Evolutionary conservation across 2,329 filamentous ascomycete genomes (phyloP).

Genomic region (Dryadomyces quercus-mongolicae): DNA sequence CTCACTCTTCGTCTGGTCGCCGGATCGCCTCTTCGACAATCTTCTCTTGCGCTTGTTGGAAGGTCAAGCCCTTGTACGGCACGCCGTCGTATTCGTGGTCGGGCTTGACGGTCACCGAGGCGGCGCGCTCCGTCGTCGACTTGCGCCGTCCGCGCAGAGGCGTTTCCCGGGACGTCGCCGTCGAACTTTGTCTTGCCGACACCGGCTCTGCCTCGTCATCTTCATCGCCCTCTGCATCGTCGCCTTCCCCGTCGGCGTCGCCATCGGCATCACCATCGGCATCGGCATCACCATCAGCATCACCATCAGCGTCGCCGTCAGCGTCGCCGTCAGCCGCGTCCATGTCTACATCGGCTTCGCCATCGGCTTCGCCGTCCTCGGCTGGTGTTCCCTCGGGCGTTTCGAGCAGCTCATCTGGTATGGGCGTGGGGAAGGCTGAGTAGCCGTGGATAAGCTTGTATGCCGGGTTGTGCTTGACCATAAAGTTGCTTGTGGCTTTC

Average conservation of each 20-base stretch:
- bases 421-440: conserved; percentile 58
- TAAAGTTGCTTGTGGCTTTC: conserved; percentile 77
- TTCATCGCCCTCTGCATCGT: conserved; percentile 20
- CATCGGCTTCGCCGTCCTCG: conserved; percentile 19
- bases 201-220: conserved; percentile 18
- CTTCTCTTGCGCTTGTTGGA: conserved; percentile 80
- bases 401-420: conserved; percentile 40
- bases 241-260: background rate
- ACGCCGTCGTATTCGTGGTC: conserved; percentile 42
- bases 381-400: conserved; percentile 13
- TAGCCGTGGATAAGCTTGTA: conserved; percentile 58
- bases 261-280: background rate
- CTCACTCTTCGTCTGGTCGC: conserved; percentile 52
- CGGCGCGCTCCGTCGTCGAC: conserved; percentile 7
- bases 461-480: conserved; percentile 76
- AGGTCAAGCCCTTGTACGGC: conserved; percentile 59
- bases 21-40: conserved; percentile 66
- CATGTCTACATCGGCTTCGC: conserved; percentile 19
- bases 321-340: conserved; percentile 17
- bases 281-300: conserved; percentile 3
- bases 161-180: conserved; percentile 2
- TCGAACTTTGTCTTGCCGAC: conserved; percentile 12
- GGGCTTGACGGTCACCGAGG: conserved; percentile 16
- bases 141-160: conserved; percentile 7
- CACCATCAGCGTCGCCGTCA: conserved; percentile 8